A percentile compares a stretch with the other conserved stretches of the same genome.
Evolutionary conservation across 768 basidiomycete genomes (phyloP).

Genomic region (Lyophyllum shimeji): DNA sequence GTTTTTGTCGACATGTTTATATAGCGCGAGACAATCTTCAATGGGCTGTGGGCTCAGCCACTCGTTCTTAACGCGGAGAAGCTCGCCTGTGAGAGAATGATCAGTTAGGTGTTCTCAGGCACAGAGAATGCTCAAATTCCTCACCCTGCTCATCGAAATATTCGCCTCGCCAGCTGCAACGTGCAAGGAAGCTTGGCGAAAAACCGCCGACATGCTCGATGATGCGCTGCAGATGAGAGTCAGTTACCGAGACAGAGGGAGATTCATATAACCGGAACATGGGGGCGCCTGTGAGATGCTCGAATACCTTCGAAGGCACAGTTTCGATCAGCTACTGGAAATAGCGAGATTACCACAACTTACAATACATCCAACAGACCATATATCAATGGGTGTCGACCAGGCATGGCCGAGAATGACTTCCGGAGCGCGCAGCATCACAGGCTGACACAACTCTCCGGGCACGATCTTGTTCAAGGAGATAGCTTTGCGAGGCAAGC

Average conservation of each 20-base stretch:
- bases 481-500: background rate
- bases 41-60: background rate
- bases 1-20: slow-evolving; percentile 5
- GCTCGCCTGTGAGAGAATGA: background rate
- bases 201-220: slow-evolving; percentile 19
- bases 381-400: slow-evolving; percentile 24
- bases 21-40: background rate
- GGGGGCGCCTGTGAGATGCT: slow-evolving; percentile 2
- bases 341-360: background rate
- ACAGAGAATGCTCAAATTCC: background rate
- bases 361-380: slow-evolving; percentile 27
- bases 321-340: background rate
- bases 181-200: slow-evolving; percentile 15
- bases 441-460: slow-evolving; percentile 8
- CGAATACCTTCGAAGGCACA: slow-evolving; percentile 10
- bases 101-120: no score
- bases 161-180: slow-evolving; percentile 11
- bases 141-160: slow-evolving; percentile 19
- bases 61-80: slow-evolving; percentile 4
- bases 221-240: slow-evolving; percentile 17
- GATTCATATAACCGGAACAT: background rate
- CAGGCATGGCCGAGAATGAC: slow-evolving; percentile 21
- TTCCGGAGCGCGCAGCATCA: slow-evolving; percentile 23
- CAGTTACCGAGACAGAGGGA: background rate
- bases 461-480: background rate